Conservation (phyloP, 2,329 filamentous ascomycete genomes). For the Sporothrix schenckii region DNA sequence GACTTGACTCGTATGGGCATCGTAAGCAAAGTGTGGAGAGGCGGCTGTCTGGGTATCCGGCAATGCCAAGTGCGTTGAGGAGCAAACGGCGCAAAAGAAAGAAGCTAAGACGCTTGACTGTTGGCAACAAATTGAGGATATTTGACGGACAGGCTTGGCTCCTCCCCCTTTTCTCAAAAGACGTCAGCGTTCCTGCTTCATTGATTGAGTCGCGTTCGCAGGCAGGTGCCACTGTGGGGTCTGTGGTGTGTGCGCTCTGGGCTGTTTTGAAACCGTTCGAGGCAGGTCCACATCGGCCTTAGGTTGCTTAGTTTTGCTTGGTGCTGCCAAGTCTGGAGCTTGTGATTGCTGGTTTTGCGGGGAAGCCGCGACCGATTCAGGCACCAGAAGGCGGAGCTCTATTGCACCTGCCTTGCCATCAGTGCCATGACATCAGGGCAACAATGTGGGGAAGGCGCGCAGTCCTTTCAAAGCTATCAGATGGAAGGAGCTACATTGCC, state of each 20-base stretch:
- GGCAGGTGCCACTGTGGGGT: background rate
- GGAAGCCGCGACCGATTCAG: conserved; percentile 9
- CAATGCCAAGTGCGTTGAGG: too few species aligned
- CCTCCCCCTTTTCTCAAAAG: background rate
- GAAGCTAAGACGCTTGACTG: background rate
- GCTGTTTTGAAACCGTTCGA: background rate
- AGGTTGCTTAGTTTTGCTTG: background rate
- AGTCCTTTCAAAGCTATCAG: background rate
- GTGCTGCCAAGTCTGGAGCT: background rate
- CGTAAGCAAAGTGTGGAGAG: too few species aligned
- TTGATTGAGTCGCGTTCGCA: background rate
- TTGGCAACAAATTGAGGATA: background rate
- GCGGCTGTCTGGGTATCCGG: too few species aligned
- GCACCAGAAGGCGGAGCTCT: background rate
- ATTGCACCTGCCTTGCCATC: background rate
- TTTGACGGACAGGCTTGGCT: conserved; percentile 3
- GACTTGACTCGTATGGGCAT: conserved; percentile 49
- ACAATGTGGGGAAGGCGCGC: background rate
- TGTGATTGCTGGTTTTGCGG: conserved; percentile 10
- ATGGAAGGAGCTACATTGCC: background rate
- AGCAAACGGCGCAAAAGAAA: too few species aligned
- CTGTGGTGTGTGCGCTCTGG: background rate
- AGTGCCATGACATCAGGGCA: background rate
- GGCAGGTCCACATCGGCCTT: background rate
- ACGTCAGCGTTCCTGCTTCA: conserved; percentile 7